phyloP scores from a whole-genome alignment of 2,329 filamentous ascomycete genomes.

The Aspergillus sp. region DNA sequence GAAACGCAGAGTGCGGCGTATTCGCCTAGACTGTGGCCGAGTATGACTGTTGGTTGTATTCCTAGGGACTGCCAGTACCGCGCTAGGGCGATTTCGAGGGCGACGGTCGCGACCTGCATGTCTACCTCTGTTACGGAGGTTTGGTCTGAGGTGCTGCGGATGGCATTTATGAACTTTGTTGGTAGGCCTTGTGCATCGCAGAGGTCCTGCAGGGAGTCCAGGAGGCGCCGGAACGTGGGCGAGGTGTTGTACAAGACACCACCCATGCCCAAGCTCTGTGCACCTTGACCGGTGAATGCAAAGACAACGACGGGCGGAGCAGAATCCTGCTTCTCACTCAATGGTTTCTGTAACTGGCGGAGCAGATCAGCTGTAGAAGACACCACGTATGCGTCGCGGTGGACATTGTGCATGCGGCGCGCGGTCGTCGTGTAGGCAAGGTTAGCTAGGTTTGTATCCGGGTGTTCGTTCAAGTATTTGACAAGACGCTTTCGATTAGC shows the following conservation, averaged over 20 bases:
- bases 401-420: conserved; percentile 35
- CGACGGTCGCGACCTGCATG: conserved; percentile 39
- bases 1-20: conserved; percentile 36
- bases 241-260: conserved; percentile 28
- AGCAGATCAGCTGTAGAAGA: not conserved
- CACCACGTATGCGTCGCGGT: not conserved
- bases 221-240: conserved; percentile 20
- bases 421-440: conserved; percentile 68
- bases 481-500: conserved; percentile 57
- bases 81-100: conserved; percentile 42
- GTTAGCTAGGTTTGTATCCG: conserved; percentile 49
- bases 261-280: conserved; percentile 20
- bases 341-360: not conserved
- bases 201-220: conserved; percentile 24
- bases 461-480: conserved; percentile 33
- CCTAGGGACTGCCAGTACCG: conserved; percentile 29
- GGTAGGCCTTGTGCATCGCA: conserved; percentile 24
- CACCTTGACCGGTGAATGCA: conserved; percentile 1
- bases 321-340: not conserved
- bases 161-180: conserved; percentile 19
- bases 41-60: conserved; percentile 49
- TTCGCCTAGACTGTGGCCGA: conserved; percentile 49
- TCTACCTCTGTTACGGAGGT: conserved; percentile 24
- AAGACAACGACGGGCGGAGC: not conserved
- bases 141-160: conserved; percentile 12